Percentiles rank a stretch among this genome's conserved stretches.
These are phyloP conservation scores for Rubus idaeus DNA, from an alignment of 306 rosid genomes.

Conservation along the genomic window DNA sequence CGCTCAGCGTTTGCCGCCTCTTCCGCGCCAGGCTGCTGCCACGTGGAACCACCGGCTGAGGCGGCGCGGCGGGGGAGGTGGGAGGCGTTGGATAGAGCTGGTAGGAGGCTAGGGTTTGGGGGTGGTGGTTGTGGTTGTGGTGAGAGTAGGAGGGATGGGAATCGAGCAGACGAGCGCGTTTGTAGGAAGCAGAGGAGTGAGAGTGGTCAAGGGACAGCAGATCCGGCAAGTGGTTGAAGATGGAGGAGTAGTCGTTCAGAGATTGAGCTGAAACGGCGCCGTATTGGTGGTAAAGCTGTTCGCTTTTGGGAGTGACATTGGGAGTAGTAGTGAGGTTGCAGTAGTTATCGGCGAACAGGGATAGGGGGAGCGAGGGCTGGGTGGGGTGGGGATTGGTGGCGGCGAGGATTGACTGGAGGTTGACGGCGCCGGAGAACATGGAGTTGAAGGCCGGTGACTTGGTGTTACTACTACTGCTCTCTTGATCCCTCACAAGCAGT, in stretches of 20 bases:
- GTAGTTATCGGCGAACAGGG: not conserved
- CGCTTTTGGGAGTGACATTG: not conserved
- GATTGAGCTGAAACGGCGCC: not conserved
- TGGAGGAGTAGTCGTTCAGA: not conserved
- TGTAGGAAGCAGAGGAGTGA: not conserved
- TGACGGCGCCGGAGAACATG: conserved; percentile 43
- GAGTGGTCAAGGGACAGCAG: conserved; percentile 41
- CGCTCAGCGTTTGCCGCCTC: conserved; percentile 72
- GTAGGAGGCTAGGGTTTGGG: not conserved
- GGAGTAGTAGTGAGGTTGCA: not conserved
- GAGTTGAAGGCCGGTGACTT: conserved; percentile 32
- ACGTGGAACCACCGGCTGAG: not conserved
- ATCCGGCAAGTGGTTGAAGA: conserved; percentile 48
- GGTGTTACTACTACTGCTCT: not conserved
- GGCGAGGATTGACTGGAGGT: conserved; percentile 49
- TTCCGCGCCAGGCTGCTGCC: conserved; percentile 48
- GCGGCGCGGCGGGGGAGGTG: not conserved
- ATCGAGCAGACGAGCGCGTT: conserved; percentile 35
- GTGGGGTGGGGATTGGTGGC: not conserved
- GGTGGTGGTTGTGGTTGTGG: not conserved
- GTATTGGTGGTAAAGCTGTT: not conserved
- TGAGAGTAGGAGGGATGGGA: not conserved
- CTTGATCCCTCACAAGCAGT: not conserved
- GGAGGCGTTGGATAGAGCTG: not conserved
- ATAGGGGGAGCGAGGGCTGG: not conserved